phyloP scores from a whole-genome alignment of 2,329 filamentous ascomycete genomes.

The Fusarium burgessii region DNA sequence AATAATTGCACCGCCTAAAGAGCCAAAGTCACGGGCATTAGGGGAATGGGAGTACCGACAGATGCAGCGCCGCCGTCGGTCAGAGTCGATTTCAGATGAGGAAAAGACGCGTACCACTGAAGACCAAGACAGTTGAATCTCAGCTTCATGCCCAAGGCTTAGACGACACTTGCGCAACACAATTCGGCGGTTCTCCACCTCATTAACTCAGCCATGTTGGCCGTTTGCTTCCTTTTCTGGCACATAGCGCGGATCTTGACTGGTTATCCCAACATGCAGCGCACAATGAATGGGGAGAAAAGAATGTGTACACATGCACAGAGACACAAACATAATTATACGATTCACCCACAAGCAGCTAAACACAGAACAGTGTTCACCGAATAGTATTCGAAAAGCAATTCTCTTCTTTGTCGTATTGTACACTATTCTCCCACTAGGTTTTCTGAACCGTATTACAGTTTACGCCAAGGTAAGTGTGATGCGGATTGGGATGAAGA shows the following conservation, averaged over 20 bases:
- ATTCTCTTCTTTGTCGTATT: slow-evolving; percentile 16
- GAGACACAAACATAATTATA: not conserved
- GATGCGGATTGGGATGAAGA: slow-evolving; percentile 26
- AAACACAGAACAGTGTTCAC: not conserved
- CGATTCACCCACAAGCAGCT: not conserved
- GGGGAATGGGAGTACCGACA: not conserved
- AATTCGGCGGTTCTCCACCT: slow-evolving; percentile 26
- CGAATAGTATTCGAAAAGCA: not conserved
- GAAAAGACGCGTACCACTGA: slow-evolving; percentile 17
- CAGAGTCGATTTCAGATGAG: not conserved
- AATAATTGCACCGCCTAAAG: slow-evolving; percentile 4
- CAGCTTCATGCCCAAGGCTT: slow-evolving; percentile 23
- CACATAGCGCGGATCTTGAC: slow-evolving; percentile 25
- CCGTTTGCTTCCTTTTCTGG: slow-evolving; percentile 10
- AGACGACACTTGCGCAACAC: slow-evolving; percentile 38
- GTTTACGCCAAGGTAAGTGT: slow-evolving; percentile 38
- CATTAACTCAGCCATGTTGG: slow-evolving; percentile 32
- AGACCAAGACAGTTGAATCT: slow-evolving; percentile 14
- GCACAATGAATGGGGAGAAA: not conserved
- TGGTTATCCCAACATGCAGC: slow-evolving; percentile 23
- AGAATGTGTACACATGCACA: not conserved
- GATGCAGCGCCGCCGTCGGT: not conserved
- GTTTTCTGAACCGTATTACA: slow-evolving; percentile 10
- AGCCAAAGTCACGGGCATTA: not conserved
- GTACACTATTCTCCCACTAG: not conserved